Percentiles rank a stretch among this genome's conserved stretches.
phyloP scores from a whole-genome alignment of 2,329 filamentous ascomycete genomes.

The Claviceps fusiformis region DNA sequence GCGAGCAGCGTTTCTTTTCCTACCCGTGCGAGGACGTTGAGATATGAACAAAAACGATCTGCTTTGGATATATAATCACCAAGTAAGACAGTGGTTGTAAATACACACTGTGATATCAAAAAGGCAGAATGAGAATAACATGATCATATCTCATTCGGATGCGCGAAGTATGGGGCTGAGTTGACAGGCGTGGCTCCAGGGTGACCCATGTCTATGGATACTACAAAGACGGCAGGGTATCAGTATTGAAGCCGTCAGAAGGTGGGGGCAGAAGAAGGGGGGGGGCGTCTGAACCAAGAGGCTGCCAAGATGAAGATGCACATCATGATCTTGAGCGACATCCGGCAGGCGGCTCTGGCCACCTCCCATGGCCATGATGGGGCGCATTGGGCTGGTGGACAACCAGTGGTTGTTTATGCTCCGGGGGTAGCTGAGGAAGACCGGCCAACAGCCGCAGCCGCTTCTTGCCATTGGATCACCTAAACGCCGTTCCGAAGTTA shows the following conservation, averaged over 20 bases:
- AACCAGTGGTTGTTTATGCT: neutral
- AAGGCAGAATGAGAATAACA: neutral
- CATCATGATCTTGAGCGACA: neutral
- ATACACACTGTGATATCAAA: neutral
- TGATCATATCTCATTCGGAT: neutral
- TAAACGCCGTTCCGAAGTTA: neutral
- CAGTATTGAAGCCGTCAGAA: neutral
- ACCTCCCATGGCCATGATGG: neutral
- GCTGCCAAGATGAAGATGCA: neutral
- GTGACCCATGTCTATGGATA: neutral
- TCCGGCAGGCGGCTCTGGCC: neutral
- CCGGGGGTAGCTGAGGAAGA: neutral
- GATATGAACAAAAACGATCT: too few species aligned
- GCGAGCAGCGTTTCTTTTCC: neutral
- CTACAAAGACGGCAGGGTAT: neutral
- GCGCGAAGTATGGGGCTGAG: neutral
- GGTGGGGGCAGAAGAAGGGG: neutral
- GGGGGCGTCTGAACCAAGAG: neutral
- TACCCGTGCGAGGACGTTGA: neutral
- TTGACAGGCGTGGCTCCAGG: slow-evolving; percentile 1
- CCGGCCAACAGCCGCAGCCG: neutral
- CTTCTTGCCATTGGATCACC: neutral
- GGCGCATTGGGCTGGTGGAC: neutral
- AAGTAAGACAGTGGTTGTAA: too few species aligned
- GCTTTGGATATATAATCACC: too few species aligned